Base-by-base conservation (phyloP, 805 yeast species). In the Sugiyamaella lignohabitans region DNA sequence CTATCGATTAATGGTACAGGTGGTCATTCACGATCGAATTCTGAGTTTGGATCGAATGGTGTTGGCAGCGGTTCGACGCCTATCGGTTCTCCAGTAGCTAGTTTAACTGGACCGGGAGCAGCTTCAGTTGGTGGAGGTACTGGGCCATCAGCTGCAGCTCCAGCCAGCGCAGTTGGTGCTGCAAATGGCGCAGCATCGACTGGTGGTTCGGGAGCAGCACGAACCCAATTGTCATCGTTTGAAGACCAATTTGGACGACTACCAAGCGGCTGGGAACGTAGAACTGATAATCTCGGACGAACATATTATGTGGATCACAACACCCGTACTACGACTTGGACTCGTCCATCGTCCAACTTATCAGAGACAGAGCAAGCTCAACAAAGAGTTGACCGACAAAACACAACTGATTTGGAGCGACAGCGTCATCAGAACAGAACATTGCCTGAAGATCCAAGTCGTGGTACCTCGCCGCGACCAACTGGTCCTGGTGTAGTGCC, bases 231-330 rank as follows among this genome's bases (percentile, higher is more conserved):
- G 58, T 85, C 95, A 3, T 87, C 98, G 1, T 93, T 93, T 64
- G 98, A 93, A 68, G 99, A 93, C 68, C 98, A 91, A 65, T 79
- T 81, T 59, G 99, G 99, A 38, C 76, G 96, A 62, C 74, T 93
- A 56, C 99, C 98, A 2, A 87, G 96, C 4, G 99, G 99, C 3
- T 93, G 98, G 98, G 99, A 93, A 67, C 81, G 98, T 58, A 79
- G 98, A 68, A 89, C 98, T 1, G 99, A 93, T 66, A 87, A 88
- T 65, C 86, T 88, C 60, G 98, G 98, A 23, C 79, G 99, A 62
- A 91, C 98, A 1, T 93, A 93, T 68, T 93, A 91, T 63, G 98
- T 93, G 32, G 99, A 93, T 68, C 99, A 93, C 69, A 88, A 91
- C 66, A 86, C 96, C 18, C 81, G 97, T 68, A 86, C 96, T 5